Evolutionary conservation across 179 eudicot genomes (phyloP).

Genomic region (Silene coronaria): DNA sequence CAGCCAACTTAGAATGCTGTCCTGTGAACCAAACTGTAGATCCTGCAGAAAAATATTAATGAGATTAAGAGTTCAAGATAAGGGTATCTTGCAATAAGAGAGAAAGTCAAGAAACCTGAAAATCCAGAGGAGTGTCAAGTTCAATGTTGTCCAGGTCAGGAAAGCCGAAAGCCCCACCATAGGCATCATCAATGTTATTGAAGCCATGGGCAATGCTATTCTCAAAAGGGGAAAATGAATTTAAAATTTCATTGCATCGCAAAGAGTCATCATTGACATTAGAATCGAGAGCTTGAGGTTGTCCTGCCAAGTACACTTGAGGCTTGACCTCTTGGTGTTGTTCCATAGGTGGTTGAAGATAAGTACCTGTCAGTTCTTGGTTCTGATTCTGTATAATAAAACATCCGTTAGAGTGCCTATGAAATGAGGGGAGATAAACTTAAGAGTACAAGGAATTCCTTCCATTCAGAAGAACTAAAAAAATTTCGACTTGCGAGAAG

Average conservation of each 20-base stretch:
- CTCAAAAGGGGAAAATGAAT: slow-evolving; percentile 29
- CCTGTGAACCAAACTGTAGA: slow-evolving; percentile 56
- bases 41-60: slow-evolving; percentile 37
- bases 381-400: slow-evolving; percentile 28
- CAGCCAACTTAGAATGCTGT: slow-evolving; percentile 49
- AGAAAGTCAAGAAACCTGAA: slow-evolving; percentile 34
- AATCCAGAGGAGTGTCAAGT: slow-evolving; percentile 48
- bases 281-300: slow-evolving; percentile 40
- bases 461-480: too few relatives aligned
- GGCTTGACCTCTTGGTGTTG: slow-evolving; percentile 27
- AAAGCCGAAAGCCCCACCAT: slow-evolving; percentile 24
- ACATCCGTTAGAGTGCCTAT: slow-evolving; percentile 9
- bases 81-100: background rate
- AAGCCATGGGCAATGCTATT: slow-evolving; percentile 23
- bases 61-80: background rate
- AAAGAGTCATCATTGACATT: slow-evolving; percentile 32
- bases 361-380: slow-evolving; percentile 15
- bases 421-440: background rate
- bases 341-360: slow-evolving; percentile 25
- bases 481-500: too few relatives aligned
- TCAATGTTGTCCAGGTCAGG: slow-evolving; percentile 48
- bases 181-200: slow-evolving; percentile 22
- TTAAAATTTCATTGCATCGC: slow-evolving; percentile 44
- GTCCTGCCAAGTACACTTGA: slow-evolving; percentile 33
- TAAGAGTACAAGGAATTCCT: too few relatives aligned